These are phyloP conservation scores for Rhizopogon rudus DNA, from an alignment of 768 basidiomycete genomes.

Conservation along the genomic window DNA sequence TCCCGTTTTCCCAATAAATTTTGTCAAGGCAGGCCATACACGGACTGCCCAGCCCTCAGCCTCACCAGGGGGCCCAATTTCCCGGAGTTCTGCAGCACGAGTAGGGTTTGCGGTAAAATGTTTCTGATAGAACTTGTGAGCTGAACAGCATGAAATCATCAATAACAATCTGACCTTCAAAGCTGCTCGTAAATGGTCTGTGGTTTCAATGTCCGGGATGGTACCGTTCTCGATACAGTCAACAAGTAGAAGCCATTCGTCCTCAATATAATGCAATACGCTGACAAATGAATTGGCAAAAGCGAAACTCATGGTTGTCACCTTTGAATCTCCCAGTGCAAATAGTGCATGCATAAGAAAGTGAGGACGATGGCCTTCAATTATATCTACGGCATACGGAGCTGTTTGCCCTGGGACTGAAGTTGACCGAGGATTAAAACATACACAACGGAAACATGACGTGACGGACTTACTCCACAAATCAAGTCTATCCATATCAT, in stretches of 20 bases:
- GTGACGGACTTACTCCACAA: not conserved
- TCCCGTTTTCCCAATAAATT: slow-evolving; percentile 2
- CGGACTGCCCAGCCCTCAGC: not conserved
- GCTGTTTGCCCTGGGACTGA: slow-evolving; percentile 8
- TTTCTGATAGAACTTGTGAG: slow-evolving; percentile 2
- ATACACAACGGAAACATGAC: not conserved
- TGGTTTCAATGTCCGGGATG: slow-evolving; percentile 11
- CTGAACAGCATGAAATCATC: not conserved
- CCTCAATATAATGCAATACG: slow-evolving; percentile 11
- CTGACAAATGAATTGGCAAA: slow-evolving; percentile 9
- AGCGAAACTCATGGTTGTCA: not conserved
- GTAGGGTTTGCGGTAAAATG: slow-evolving; percentile 8
- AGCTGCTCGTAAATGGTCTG: slow-evolving; percentile 7
- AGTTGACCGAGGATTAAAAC: not conserved
- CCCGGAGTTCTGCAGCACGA: slow-evolving; percentile 14
- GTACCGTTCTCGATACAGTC: slow-evolving; percentile 10
- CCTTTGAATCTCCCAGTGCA: slow-evolving; percentile 5
- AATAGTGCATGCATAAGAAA: slow-evolving; percentile 18
- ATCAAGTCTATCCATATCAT: not conserved
- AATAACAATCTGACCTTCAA: slow-evolving; percentile 6
- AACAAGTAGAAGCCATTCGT: slow-evolving; percentile 14
- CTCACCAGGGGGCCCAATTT: slow-evolving; percentile 1
- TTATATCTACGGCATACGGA: slow-evolving; percentile 13
- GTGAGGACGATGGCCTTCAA: slow-evolving; percentile 12
- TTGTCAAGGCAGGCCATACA: slow-evolving; percentile 4